phyloP scores from a whole-genome alignment of 1,284 basidiomycete species.

The Phlebopus sp. region DNA sequence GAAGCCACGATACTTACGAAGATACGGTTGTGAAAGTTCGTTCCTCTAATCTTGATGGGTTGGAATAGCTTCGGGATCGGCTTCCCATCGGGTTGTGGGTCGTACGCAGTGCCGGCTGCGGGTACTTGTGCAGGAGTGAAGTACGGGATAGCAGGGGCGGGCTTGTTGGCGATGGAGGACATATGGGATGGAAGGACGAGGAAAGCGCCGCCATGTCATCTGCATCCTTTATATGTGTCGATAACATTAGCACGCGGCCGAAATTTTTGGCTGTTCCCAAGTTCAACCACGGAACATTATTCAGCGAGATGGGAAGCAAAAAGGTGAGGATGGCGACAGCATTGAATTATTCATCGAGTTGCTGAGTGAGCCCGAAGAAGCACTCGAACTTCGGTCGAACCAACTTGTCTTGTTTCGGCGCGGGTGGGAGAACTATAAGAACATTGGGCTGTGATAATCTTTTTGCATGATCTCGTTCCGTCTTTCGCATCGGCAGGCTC shows the following conservation, averaged over 20 bases:
- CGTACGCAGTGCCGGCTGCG: conserved; percentile 47
- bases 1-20: conserved; percentile 41
- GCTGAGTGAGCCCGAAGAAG: too few species aligned
- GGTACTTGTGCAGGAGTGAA: conserved; percentile 54
- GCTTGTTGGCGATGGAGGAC: conserved; percentile 23
- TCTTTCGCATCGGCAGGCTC: too few species aligned
- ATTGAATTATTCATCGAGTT: too few species aligned
- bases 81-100: conserved; percentile 41
- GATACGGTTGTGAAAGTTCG: conserved; percentile 70
- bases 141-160: conserved; percentile 43
- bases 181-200: conserved; percentile 4
- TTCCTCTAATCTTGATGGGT: conserved; percentile 59
- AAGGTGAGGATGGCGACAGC: too few species aligned
- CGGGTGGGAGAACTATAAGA: too few species aligned
- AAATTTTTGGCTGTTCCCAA: background rate
- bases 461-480: too few species aligned
- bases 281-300: background rate
- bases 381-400: too few species aligned
- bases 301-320: background rate
- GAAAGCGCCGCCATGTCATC: background rate
- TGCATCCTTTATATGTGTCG: background rate
- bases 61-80: conserved; percentile 60
- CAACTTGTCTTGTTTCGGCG: too few species aligned
- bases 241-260: background rate
- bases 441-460: too few species aligned